These are phyloP conservation scores for Aspergillus coremiiformis DNA, from an alignment of 495 filamentous ascomycete species.

Conservation along the genomic window DNA sequence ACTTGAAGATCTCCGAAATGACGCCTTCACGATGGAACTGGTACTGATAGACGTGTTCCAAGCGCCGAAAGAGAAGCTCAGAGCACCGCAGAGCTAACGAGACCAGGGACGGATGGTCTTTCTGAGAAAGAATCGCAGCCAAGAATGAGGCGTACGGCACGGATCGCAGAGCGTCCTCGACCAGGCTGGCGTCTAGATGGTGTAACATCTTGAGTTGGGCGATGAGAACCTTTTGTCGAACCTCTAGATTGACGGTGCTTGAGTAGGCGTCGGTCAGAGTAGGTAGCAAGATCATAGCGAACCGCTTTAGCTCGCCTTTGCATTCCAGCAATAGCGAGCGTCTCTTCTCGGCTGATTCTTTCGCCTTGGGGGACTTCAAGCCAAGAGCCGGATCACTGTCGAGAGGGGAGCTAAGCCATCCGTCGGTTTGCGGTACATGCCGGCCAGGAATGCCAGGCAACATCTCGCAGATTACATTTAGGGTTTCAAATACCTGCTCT, in stretches of 20 bases:
- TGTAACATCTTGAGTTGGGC: constrained; percentile 98
- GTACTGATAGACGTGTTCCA: constrained; percentile 83
- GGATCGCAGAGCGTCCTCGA: constrained; percentile 79
- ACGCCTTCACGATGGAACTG: constrained; percentile 98
- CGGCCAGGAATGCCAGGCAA: constrained; percentile 51
- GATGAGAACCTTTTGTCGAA: constrained; percentile 92
- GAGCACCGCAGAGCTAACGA: constrained; percentile 80
- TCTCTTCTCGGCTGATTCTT: constrained; percentile 69
- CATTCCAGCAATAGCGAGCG: constrained; percentile 69
- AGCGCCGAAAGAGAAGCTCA: constrained; percentile 73
- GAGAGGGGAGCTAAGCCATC: constrained; percentile 44
- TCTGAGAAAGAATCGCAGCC: constrained; percentile 90
- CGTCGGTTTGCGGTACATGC: constrained; percentile 41
- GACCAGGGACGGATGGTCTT: constrained; percentile 84
- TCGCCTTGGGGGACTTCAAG: constrained; percentile 35
- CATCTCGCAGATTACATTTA: constrained; percentile 96
- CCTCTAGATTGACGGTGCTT: constrained; percentile 94
- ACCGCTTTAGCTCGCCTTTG: constrained; percentile 79
- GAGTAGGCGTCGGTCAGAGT: constrained; percentile 96
- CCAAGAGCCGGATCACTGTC: constrained; percentile 25
- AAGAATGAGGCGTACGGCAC: constrained; percentile 97
- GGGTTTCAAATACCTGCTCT: constrained; percentile 92
- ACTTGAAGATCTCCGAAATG: constrained; percentile 79
- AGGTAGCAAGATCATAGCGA: constrained; percentile 90
- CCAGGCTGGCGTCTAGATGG: constrained; percentile 75